phyloP scores from a whole-genome alignment of 2,329 filamentous ascomycete species.

The Fusarium robinianum region DNA sequence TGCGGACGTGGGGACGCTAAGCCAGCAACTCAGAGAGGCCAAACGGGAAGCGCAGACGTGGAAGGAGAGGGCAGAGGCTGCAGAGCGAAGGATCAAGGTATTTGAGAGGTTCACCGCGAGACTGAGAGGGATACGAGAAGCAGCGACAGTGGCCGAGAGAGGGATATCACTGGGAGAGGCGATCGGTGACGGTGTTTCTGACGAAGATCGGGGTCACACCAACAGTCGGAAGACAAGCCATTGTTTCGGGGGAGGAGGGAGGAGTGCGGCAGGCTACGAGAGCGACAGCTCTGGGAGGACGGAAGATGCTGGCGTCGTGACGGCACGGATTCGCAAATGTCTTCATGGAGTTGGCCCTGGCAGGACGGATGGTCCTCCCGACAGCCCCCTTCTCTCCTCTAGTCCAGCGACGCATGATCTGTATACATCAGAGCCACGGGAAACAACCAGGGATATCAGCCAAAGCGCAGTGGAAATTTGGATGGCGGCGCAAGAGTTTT shows the following conservation, averaged over 20 bases:
- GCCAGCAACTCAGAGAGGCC: conserved; percentile 52
- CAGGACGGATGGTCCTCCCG: conserved; percentile 15
- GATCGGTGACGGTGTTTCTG: not conserved
- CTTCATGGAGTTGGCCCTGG: conserved; percentile 25
- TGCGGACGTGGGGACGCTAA: conserved; percentile 51
- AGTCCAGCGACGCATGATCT: no score
- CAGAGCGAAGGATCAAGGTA: conserved; percentile 56
- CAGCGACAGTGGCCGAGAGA: conserved; percentile 8
- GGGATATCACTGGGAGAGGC: not conserved
- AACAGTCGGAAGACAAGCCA: not conserved
- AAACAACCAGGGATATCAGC: conserved; percentile 18
- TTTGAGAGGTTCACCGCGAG: conserved; percentile 50
- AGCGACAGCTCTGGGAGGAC: conserved; percentile 32
- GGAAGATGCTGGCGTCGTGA: conserved; percentile 35
- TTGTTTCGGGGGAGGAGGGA: not conserved
- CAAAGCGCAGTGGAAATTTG: conserved; percentile 38
- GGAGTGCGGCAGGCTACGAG: conserved; percentile 1
- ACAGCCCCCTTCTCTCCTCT: conserved; percentile 1
- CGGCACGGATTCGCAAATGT: conserved; percentile 36
- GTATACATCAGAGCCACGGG: no score
- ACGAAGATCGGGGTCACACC: not conserved
- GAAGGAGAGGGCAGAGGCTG: conserved; percentile 59
- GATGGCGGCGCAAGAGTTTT: conserved; percentile 40
- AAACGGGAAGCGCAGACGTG: conserved; percentile 48
- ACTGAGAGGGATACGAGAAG: conserved; percentile 40